phyloP scores from a whole-genome alignment of 495 filamentous ascomycete species.

The Lophium mytilinum region DNA sequence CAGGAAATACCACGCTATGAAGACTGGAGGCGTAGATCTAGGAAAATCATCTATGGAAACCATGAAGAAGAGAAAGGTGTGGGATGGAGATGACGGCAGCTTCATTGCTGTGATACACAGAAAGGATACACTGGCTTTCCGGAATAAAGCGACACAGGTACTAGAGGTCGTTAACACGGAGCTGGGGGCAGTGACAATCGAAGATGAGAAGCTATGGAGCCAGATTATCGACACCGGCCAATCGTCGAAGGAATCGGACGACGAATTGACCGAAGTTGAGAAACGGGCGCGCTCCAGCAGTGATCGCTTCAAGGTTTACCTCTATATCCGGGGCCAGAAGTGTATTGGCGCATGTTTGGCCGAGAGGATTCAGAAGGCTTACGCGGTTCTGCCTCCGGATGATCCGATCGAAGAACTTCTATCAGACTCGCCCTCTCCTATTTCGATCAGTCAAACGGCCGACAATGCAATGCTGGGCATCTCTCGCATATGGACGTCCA shows the following conservation, averaged over 20 bases:
- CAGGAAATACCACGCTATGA: slow-evolving; percentile 60
- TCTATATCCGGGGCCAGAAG: slow-evolving; percentile 55
- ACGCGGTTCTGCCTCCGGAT: slow-evolving; percentile 38
- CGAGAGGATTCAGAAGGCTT: slow-evolving; percentile 55
- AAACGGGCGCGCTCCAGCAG: slow-evolving; percentile 5
- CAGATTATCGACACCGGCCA: slow-evolving; percentile 26
- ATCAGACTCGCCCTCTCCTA: slow-evolving; percentile 40
- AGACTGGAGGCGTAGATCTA: slow-evolving; percentile 56
- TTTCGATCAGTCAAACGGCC: slow-evolving; percentile 23
- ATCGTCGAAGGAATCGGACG: slow-evolving; percentile 16
- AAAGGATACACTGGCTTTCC: slow-evolving; percentile 45
- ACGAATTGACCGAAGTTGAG: slow-evolving; percentile 24
- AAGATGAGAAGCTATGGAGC: slow-evolving; percentile 53
- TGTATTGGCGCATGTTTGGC: slow-evolving; percentile 61
- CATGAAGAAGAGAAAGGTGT: slow-evolving; percentile 25
- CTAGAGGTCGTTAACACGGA: slow-evolving; percentile 62
- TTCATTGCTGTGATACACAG: slow-evolving; percentile 52
- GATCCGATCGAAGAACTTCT: slow-evolving; percentile 17
- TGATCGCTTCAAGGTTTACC: slow-evolving; percentile 56
- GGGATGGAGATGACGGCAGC: slow-evolving; percentile 38
- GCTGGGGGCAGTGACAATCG: slow-evolving; percentile 54
- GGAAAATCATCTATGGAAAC: slow-evolving; percentile 47
- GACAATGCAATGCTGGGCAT: slow-evolving; percentile 53
- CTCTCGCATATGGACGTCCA: slow-evolving; percentile 67
- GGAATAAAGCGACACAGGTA: slow-evolving; percentile 52